phyloP scores from a whole-genome alignment of 352 stramenopile species.

The Pythium aquatile region DNA sequence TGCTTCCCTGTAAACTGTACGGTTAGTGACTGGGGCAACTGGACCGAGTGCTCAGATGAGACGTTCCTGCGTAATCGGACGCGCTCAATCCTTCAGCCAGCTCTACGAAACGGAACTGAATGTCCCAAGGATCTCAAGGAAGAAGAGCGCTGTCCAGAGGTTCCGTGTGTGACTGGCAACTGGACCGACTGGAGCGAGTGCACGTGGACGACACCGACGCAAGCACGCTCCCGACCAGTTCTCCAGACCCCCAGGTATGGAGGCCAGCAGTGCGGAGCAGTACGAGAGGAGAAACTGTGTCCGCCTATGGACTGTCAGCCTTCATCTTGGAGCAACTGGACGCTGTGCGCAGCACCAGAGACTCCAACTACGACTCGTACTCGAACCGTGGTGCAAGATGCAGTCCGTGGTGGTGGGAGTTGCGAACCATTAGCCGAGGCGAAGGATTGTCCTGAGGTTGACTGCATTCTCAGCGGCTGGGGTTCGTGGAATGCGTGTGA shows the following conservation, averaged over 20 bases:
- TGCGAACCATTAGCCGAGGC: slow-evolving; percentile 17
- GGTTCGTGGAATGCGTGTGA: slow-evolving; percentile 17
- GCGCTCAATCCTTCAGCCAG: slow-evolving; percentile 36
- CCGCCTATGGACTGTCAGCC: slow-evolving; percentile 45
- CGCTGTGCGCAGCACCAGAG: slow-evolving; percentile 34
- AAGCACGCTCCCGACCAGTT: slow-evolving; percentile 31
- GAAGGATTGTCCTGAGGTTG: slow-evolving; percentile 15
- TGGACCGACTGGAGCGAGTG: slow-evolving; percentile 55
- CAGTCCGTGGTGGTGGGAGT: slow-evolving; percentile 7
- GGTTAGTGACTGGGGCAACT: slow-evolving; percentile 48
- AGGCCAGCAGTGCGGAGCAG: slow-evolving; percentile 15
- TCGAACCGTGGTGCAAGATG: slow-evolving; percentile 27
- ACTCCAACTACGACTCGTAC: slow-evolving; percentile 44
- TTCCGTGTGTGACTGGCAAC: slow-evolving; percentile 41
- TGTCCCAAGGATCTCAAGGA: slow-evolving; percentile 41
- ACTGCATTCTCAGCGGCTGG: slow-evolving; percentile 17
- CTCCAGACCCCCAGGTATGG: slow-evolving; percentile 21
- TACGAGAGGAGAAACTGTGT: slow-evolving; percentile 30
- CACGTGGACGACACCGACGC: slow-evolving; percentile 28
- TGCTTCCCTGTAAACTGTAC: slow-evolving; percentile 54
- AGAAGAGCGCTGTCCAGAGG: slow-evolving; percentile 33
- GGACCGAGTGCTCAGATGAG: slow-evolving; percentile 39
- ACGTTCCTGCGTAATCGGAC: slow-evolving; percentile 41
- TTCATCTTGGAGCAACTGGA: slow-evolving; percentile 45
- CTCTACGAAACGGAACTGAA: slow-evolving; percentile 33